phyloP scores from a whole-genome alignment of 805 yeast genomes.

The Yarrowia sp. region DNA sequence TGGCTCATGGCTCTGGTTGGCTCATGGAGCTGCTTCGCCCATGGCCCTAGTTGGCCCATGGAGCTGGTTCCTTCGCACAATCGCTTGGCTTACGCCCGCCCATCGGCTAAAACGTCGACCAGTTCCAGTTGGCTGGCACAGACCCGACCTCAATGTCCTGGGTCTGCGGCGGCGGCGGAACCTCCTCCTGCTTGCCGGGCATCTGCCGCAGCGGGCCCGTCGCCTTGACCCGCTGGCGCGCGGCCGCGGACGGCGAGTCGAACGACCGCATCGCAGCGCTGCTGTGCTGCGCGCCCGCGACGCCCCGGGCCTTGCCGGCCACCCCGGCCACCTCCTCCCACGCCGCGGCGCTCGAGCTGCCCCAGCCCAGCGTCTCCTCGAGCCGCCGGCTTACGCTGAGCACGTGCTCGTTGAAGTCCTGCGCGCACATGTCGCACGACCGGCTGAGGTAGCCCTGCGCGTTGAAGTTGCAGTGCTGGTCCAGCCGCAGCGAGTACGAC shows the following conservation, averaged over 20 bases:
- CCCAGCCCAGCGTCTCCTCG: constrained; percentile 21
- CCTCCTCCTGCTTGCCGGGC: background rate
- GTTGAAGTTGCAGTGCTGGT: constrained; percentile 49
- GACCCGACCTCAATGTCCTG: constrained; percentile 42
- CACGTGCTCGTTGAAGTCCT: constrained; percentile 51
- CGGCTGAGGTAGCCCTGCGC: constrained; percentile 65
- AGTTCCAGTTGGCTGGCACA: constrained; percentile 75
- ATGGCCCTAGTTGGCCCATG: no score
- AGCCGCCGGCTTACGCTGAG: constrained; percentile 40
- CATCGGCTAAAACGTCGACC: constrained; percentile 70
- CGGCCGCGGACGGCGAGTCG: constrained; percentile 4
- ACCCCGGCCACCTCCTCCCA: constrained; percentile 32
- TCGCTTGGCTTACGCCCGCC: no score
- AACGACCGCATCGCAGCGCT: background rate
- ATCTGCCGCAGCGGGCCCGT: background rate
- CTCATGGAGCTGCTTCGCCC: no score
- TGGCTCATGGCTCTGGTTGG: no score
- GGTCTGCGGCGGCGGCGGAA: constrained; percentile 7
- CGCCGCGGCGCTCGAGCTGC: constrained; percentile 28
- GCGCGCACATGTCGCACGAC: constrained; percentile 67
- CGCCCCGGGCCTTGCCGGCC: constrained; percentile 14
- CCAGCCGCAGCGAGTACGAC: constrained; percentile 57
- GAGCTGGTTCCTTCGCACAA: no score
- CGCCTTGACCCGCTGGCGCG: background rate
- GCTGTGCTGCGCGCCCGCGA: background rate